A percentile compares a stretch with the other conserved stretches of the same genome.
phyloP scores from a whole-genome alignment of 2,329 filamentous ascomycete species.

The Amphichorda felina region DNA sequence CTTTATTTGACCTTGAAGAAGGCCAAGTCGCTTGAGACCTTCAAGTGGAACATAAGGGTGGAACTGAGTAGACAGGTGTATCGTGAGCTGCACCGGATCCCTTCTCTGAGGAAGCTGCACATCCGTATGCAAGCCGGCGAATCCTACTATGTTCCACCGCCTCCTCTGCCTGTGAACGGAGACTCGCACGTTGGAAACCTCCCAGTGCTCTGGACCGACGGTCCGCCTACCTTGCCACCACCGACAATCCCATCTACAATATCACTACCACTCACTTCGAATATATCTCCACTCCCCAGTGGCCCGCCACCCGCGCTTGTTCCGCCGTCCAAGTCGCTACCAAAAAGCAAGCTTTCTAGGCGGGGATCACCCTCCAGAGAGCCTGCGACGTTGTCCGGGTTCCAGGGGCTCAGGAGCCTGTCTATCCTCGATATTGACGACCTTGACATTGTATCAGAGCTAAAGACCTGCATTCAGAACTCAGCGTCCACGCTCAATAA shows the following conservation, averaged over 20 bases:
- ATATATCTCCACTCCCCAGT: conserved; percentile 6
- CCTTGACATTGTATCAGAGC: conserved; percentile 41
- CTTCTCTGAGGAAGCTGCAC: conserved; percentile 39
- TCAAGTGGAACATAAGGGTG: conserved; percentile 52
- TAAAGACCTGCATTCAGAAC: conserved; percentile 41
- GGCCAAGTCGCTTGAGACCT: conserved; percentile 3
- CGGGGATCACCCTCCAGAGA: conserved; percentile 18
- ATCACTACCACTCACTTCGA: conserved; percentile 4
- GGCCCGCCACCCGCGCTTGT: conserved; percentile 12
- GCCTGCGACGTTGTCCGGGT: conserved; percentile 43
- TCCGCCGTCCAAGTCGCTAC: conserved; percentile 20
- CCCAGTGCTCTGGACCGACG: conserved; percentile 14
- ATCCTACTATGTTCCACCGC: conserved; percentile 39
- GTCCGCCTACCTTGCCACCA: conserved; percentile 9
- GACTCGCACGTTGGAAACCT: no score
- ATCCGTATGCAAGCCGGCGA: conserved; percentile 46
- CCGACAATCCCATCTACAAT: conserved; percentile 6
- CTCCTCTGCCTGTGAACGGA: conserved; percentile 25
- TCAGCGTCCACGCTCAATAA: conserved; percentile 41
- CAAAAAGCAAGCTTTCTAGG: conserved; percentile 21
- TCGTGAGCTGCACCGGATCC: conserved; percentile 40
- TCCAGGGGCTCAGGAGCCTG: conserved; percentile 40
- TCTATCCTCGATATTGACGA: conserved; percentile 49
- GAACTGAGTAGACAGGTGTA: conserved; percentile 49
- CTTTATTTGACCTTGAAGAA: conserved; percentile 40